Conservation (phyloP, 306 rosid species). For the Sicyos edulis region DNA sequence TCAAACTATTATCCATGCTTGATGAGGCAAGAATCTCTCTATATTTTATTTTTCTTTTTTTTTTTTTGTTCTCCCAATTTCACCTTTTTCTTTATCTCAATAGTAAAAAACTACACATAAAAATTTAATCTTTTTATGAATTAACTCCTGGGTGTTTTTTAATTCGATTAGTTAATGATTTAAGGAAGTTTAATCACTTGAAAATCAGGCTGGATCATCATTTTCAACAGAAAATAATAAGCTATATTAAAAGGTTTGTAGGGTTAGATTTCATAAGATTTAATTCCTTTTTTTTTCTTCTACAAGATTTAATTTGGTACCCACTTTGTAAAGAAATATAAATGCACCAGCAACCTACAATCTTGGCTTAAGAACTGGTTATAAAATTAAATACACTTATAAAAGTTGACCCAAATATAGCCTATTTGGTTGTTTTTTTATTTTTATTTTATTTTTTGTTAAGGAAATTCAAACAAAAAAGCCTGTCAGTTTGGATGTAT, state of each 20-base stretch:
- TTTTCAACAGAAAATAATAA: slow-evolving; percentile 2
- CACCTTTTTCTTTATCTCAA: slow-evolving; percentile 5
- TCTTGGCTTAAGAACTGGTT: not conserved
- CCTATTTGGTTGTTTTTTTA: not conserved
- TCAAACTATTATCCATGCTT: slow-evolving; percentile 30
- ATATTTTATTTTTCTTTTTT: not conserved
- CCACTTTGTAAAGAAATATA: slow-evolving; percentile 14
- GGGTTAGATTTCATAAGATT: slow-evolving; percentile 18
- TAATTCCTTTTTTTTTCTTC: not conserved
- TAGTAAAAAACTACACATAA: not conserved
- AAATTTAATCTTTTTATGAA: slow-evolving; percentile 11
- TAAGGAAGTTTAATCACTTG: not conserved
- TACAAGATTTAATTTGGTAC: slow-evolving; percentile 17
- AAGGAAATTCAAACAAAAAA: slow-evolving; percentile 13
- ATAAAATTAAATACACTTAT: not conserved
- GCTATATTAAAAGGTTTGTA: slow-evolving; percentile 16
- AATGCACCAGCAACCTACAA: slow-evolving; percentile 6
- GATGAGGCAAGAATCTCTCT: slow-evolving; percentile 27
- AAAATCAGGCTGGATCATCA: slow-evolving; percentile 13
- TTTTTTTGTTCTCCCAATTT: not conserved
- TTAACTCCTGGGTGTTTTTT: slow-evolving; percentile 6
- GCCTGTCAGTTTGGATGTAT: slow-evolving; percentile 3
- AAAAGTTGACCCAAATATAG: slow-evolving; percentile 16
- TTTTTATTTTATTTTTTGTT: not conserved
- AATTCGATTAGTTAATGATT: slow-evolving; percentile 2